Percentiles rank a stretch among this genome's conserved stretches.
Conservation (phyloP, 1,284 basidiomycete genomes). For the Stygiomarasmius scandens region DNA sequence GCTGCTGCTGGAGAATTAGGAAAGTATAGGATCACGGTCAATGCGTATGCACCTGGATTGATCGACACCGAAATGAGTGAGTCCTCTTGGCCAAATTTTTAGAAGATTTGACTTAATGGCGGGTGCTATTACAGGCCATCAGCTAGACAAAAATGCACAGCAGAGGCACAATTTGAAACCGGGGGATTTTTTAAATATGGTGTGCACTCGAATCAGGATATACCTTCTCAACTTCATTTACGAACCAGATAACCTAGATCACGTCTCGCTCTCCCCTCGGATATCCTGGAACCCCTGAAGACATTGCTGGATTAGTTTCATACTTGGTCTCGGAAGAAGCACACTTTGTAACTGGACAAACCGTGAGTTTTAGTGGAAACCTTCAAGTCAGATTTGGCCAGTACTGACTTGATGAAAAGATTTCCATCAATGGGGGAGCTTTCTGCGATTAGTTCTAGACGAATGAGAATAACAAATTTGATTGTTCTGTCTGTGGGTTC, state of each 20-base stretch:
- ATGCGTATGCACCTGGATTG: conserved; percentile 15
- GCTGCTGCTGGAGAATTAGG: conserved; percentile 10
- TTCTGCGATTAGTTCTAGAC: not conserved
- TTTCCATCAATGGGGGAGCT: not conserved
- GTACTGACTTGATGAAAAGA: not conserved
- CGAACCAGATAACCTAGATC: not conserved
- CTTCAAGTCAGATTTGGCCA: not conserved
- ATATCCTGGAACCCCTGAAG: conserved; percentile 12
- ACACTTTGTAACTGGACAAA: conserved; percentile 11
- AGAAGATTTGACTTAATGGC: not conserved
- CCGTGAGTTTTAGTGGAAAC: not conserved
- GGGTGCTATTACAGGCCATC: not conserved
- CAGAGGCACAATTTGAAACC: not conserved
- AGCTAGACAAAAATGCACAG: not conserved
- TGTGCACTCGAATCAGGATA: not conserved
- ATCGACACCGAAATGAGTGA: not conserved
- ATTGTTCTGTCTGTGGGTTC: too few relatives aligned
- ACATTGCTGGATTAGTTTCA: conserved; percentile 7
- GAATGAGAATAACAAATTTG: not conserved
- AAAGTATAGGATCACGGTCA: conserved; percentile 13
- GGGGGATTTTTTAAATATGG: not conserved
- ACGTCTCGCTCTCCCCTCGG: conserved; percentile 7
- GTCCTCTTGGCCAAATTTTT: not conserved
- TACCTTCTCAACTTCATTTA: too few relatives aligned
- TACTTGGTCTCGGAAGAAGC: conserved; percentile 12